These are phyloP conservation scores for Komagataella mondaviorum DNA, from an alignment of 805 yeast genomes.

Conservation along the genomic window DNA sequence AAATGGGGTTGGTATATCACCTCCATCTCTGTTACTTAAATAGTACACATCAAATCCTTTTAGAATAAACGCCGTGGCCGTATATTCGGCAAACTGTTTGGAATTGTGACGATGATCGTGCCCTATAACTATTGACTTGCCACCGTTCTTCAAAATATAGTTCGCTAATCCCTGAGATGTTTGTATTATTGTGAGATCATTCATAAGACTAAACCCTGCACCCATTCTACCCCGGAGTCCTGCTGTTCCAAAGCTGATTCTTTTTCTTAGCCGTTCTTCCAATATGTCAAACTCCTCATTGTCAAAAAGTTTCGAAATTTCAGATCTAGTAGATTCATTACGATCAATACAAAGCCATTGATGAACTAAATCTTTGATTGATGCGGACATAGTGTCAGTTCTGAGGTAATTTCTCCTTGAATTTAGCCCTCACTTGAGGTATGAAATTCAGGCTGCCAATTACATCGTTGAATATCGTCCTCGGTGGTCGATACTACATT, in stretches of 20 bases:
- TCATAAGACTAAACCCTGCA: constrained; percentile 84
- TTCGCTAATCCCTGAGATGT: constrained; percentile 74
- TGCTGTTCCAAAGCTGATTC: constrained; percentile 87
- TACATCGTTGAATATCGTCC: background rate
- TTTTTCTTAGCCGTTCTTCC: constrained; percentile 32
- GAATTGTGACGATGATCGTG: constrained; percentile 89
- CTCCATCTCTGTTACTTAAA: constrained; percentile 24
- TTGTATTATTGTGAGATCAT: constrained; percentile 77
- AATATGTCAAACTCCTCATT: constrained; percentile 27
- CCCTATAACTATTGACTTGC: constrained; percentile 57
- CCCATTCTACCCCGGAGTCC: constrained; percentile 83
- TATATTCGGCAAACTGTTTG: constrained; percentile 59
- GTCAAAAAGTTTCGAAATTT: constrained; percentile 33
- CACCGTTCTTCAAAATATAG: constrained; percentile 21
- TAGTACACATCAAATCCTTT: constrained; percentile 61
- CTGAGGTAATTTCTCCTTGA: too few relatives aligned
- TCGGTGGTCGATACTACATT: background rate
- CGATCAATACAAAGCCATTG: background rate
- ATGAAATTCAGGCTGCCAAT: background rate
- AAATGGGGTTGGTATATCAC: constrained; percentile 68
- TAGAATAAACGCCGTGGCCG: constrained; percentile 60
- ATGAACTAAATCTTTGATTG: background rate
- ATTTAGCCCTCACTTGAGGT: background rate
- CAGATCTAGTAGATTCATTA: constrained; percentile 30
- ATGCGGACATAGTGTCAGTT: background rate